phyloP scores from a whole-genome alignment of 495 filamentous ascomycete genomes.

The Immersiella caudata region DNA sequence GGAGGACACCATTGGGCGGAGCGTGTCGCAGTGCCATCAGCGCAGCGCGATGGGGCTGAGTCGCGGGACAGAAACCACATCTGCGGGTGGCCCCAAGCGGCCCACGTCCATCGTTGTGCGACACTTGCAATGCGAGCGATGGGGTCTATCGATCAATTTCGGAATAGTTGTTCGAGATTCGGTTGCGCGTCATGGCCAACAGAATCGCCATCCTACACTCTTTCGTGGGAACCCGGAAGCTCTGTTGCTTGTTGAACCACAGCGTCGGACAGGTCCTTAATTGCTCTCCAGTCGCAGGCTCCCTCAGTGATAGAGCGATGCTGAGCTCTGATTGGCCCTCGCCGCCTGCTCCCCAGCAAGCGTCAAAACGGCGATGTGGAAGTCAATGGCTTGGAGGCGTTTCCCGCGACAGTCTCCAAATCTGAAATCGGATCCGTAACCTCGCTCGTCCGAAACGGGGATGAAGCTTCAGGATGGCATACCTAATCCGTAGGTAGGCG shows the following conservation, averaged over 20 bases:
- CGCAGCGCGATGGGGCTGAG: not conserved
- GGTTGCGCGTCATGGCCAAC: not conserved
- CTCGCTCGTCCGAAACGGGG: not conserved
- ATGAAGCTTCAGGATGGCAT: constrained; percentile 6
- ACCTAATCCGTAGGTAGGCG: not conserved
- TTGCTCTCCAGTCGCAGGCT: not conserved
- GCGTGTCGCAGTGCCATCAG: not conserved
- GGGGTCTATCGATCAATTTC: not conserved
- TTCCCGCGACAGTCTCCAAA: not conserved
- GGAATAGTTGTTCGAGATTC: not conserved
- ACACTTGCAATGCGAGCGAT: not conserved
- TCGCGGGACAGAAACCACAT: not conserved
- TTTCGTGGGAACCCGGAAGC: not conserved
- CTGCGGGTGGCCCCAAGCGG: not conserved
- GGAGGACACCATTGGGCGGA: not conserved
- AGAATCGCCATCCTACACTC: not conserved
- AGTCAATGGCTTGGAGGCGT: not conserved
- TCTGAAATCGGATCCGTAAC: not conserved
- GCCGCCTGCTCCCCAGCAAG: not conserved
- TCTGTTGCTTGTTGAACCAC: not conserved
- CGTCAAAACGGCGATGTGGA: not conserved
- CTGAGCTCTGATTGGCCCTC: not conserved
- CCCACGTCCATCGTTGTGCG: not conserved
- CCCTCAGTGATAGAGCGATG: not conserved
- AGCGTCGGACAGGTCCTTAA: not conserved